Base-by-base conservation (phyloP, 352 stramenopile genomes). In the Phytophthora litchii region DNA sequence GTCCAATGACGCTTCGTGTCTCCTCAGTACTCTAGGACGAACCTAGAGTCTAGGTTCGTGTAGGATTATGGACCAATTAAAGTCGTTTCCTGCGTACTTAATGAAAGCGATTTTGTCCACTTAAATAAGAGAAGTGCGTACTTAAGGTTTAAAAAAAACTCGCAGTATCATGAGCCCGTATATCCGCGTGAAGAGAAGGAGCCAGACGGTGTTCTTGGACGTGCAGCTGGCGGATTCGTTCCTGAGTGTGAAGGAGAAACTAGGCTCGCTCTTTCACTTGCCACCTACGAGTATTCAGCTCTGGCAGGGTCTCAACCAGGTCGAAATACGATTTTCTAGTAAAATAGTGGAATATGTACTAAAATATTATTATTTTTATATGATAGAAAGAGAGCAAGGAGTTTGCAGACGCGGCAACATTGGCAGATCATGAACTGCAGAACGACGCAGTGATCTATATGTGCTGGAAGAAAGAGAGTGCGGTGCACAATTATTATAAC, bases 401-500 rank as follows among this genome's bases (percentile, higher is more conserved):
- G 60, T 74, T 94, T 14, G 60, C 80, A 46, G 86, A 96, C 55
- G 77, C 85, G 0, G 83, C 84, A 13, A 92, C 85, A 32, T 70
- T 96, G 12, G 77, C 76, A 4, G 88, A 96, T 58, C 83, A 95
- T 60, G 83, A 94, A 44, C 48, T 96, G 27, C 71, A 88, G 61
- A 95, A 94, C 60, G 86, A 95, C 64, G 62, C 82, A 14, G 67
- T 94, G 31, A 46, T 96, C 17, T 96, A 91, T 72, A 88, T 95
- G 70, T 92, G 87, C 68, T 89, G 84, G 70, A 91, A 91, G 70
- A 94, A 91, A 89, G 85, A 91, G 76, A 87, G 78, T 90, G 61
- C 59, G 80, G 83, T 40, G 12, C 31, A 32, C n/a, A n/a, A n/a
- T 25, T 41, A 43, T 41, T 34, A 20, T 56, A 47, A 38, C n/a